Percentiles rank a stretch among this genome's conserved stretches.
Conservation (phyloP, 2,329 filamentous ascomycete species). For the Bipolaris sorokiniana region DNA sequence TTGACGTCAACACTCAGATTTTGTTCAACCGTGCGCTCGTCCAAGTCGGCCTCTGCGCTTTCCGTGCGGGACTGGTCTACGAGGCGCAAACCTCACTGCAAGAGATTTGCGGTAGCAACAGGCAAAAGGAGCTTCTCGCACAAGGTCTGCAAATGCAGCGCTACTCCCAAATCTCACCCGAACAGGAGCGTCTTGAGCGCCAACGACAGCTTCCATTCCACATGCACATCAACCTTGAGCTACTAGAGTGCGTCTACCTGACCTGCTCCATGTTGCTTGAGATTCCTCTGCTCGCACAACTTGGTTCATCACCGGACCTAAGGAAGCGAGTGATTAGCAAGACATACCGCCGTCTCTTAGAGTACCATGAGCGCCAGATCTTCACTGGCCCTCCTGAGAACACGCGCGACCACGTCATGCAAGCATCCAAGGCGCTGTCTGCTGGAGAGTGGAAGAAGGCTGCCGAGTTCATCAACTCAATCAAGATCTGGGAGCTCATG, state of each 20-base stretch:
- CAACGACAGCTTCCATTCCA: slow-evolving; percentile 98
- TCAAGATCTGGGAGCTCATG: slow-evolving; percentile 99
- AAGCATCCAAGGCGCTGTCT: slow-evolving; percentile 94
- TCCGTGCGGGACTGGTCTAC: slow-evolving; percentile 95
- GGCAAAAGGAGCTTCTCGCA: slow-evolving; percentile 96
- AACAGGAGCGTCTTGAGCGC: slow-evolving; percentile 96
- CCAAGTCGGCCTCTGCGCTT: slow-evolving; percentile 96
- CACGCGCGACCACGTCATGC: slow-evolving; percentile 98
- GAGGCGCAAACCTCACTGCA: slow-evolving; percentile 97
- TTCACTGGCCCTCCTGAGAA: slow-evolving; percentile 99
- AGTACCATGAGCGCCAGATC: slow-evolving; percentile 99
- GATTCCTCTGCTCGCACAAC: slow-evolving; percentile 95
- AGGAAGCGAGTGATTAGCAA: slow-evolving; percentile 99
- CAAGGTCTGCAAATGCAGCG: slow-evolving; percentile 99
- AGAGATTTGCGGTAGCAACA: slow-evolving; percentile 95
- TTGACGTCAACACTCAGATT: slow-evolving; percentile 96
- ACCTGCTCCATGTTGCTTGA: slow-evolving; percentile 99
- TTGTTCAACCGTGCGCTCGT: slow-evolving; percentile 98
- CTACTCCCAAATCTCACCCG: slow-evolving; percentile 93
- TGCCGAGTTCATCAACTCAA: slow-evolving; percentile 89
- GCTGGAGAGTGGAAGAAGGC: slow-evolving; percentile 99
- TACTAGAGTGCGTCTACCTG: slow-evolving; percentile 97
- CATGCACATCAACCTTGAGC: slow-evolving; percentile 99
- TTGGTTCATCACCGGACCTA: slow-evolving; percentile 93
- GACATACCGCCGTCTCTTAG: slow-evolving; percentile 98